These are phyloP conservation scores for Hypoxylon intermedium DNA, from an alignment of 495 filamentous ascomycete genomes.

Conservation along the genomic window DNA sequence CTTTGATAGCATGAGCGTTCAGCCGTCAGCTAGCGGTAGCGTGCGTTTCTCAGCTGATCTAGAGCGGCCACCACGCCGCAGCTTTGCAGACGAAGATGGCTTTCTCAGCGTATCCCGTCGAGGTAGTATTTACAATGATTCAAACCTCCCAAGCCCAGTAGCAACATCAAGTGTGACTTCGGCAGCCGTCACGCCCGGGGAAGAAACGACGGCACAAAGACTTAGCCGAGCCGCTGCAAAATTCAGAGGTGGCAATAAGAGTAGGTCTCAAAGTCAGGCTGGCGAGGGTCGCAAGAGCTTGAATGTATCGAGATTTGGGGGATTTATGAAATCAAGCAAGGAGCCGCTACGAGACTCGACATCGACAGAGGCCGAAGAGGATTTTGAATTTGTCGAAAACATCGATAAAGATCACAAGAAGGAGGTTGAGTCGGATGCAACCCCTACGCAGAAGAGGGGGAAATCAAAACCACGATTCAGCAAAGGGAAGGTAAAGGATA, in stretches of 20 bases:
- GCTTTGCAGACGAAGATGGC: constrained; percentile 48
- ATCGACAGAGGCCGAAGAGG: constrained; percentile 45
- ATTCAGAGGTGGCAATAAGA: constrained; percentile 62
- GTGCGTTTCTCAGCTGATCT: constrained; percentile 52
- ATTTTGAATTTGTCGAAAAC: constrained; percentile 49
- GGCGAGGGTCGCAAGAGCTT: constrained; percentile 71
- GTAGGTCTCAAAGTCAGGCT: constrained; percentile 70
- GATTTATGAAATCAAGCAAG: constrained; percentile 59
- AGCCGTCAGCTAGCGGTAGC: constrained; percentile 44
- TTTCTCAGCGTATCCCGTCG: constrained; percentile 50
- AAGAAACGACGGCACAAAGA: constrained; percentile 58
- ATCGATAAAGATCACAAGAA: constrained; percentile 50
- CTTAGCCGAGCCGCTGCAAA: constrained; percentile 67
- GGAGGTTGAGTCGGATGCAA: constrained; percentile 49
- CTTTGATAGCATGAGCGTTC: constrained; percentile 42
- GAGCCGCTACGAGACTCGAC: constrained; percentile 50
- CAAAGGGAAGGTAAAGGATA: constrained; percentile 50
- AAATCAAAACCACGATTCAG: constrained; percentile 54
- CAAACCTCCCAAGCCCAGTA: constrained; percentile 47
- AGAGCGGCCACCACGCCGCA: constrained; percentile 43
- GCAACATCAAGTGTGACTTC: constrained; percentile 48
- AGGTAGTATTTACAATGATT: constrained; percentile 57
- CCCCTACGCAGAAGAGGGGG: constrained; percentile 50
- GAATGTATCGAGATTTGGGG: constrained; percentile 70
- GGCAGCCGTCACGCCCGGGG: constrained; percentile 54